phyloP scores from a whole-genome alignment of 73 alveolate genomes.

The Paraurostyla sp. region DNA sequence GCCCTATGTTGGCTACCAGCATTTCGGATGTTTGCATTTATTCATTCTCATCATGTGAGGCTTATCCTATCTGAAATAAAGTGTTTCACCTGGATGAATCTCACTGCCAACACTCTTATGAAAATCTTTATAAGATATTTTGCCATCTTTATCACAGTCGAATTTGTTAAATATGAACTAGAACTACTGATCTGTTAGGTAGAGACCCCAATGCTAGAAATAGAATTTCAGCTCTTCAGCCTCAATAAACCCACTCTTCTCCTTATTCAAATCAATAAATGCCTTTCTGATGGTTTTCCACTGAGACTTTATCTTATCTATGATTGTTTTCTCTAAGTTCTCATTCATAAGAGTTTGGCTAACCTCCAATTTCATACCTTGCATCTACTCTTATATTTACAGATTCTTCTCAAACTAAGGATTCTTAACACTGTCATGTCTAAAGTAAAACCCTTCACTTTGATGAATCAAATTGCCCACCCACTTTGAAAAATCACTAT shows the following conservation, averaged over 20 bases:
- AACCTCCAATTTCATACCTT: constrained; percentile 19
- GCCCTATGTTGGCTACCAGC: constrained; percentile 61
- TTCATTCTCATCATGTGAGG: constrained; percentile 50
- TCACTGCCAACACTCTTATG: constrained; percentile 53
- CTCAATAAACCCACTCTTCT: constrained; percentile 53
- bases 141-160: constrained; percentile 72
- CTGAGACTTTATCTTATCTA: constrained; percentile 67
- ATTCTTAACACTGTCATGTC: constrained; percentile 73
- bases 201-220: constrained; percentile 59
- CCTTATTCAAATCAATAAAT: constrained; percentile 67
- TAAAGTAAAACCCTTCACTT: constrained; percentile 73
- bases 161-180: constrained; percentile 48
- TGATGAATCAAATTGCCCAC: constrained; percentile 69
- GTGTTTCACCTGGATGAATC: constrained; percentile 30
- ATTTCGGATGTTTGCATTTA: constrained; percentile 38
- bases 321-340: constrained; percentile 43
- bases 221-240: constrained; percentile 50
- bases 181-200: constrained; percentile 36
- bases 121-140: constrained; percentile 24
- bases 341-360: constrained; percentile 40
- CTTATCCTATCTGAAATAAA: constrained; percentile 49
- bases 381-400: neutral
- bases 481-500: constrained; percentile 70
- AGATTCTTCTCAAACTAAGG: constrained; percentile 68
- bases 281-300: constrained; percentile 76